Conservation (phyloP, 768 basidiomycete genomes). For the Hygrophoropsis aurantiaca region DNA sequence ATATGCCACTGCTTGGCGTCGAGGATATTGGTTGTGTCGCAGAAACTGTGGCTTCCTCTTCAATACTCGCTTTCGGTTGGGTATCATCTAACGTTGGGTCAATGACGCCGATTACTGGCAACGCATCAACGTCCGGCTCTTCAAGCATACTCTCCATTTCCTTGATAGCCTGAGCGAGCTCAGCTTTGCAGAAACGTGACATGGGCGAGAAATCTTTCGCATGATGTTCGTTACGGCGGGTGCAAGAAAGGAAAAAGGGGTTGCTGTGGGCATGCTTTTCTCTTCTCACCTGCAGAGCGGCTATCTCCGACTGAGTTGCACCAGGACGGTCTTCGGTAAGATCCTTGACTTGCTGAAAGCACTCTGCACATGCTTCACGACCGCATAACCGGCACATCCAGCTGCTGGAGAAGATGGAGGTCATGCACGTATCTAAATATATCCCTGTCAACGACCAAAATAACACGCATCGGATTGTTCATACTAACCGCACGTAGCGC, state of each 20-base stretch:
- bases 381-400: constrained; percentile 94
- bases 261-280: constrained; percentile 65
- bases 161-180: constrained; percentile 62
- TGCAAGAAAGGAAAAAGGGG: constrained; percentile 75
- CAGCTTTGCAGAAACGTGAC: constrained; percentile 66
- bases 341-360: constrained; percentile 67
- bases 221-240: constrained; percentile 68
- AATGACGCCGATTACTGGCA: constrained; percentile 21
- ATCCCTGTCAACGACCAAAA: constrained; percentile 5
- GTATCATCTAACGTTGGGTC: constrained; percentile 27
- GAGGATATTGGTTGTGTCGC: background rate
- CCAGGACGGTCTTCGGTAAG: constrained; percentile 55
- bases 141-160: constrained; percentile 64
- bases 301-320: constrained; percentile 47
- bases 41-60: background rate
- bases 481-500: constrained; percentile 78
- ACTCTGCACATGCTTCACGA: constrained; percentile 85
- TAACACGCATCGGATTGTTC: background rate
- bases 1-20: constrained; percentile 9
- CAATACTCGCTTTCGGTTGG: background rate
- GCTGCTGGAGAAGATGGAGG: constrained; percentile 84
- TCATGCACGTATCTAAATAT: constrained; percentile 83
- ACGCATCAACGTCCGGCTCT: constrained; percentile 28
- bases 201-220: constrained; percentile 74
- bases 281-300: constrained; percentile 48